Base-by-base conservation (phyloP, 2,329 filamentous ascomycete species). In the Penicillium rolfsii region DNA sequence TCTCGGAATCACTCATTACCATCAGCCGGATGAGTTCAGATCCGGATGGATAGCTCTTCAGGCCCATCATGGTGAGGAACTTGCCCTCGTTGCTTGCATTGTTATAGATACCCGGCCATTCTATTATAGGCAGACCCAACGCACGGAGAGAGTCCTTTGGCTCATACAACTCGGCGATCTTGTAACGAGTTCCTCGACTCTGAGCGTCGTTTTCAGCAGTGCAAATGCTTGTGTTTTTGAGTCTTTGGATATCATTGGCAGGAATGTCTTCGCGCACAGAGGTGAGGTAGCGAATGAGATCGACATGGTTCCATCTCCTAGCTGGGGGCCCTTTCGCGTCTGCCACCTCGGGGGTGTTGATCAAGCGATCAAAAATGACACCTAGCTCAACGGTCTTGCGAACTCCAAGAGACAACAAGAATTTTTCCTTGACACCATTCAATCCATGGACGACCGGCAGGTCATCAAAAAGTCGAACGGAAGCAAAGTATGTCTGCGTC, bases 381-480 rank as follows among this genome's bases (percentile, higher is more conserved):
- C 92, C 92, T 1, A 99, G 81, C 68, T 99, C 95, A 22, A 99
- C 89, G 0, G 95, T 99, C 79, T 98, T 98, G 61, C 95, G 88
- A 28, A 99, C 93, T 3, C 95, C 94, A 35, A 99, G 81, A 1
- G 91, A 86, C 2, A 85, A 80, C 46, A 99, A 78, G 63, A 99
- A 91, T 74, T 96, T 97, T 49, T 98, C 94, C 73, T 97, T 98
- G 12, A 97, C 85, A 35, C 88, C 86, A 43, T 89, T 87, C 46
- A 93, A 87, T 12, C 86, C 87, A 65, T 89, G 86, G 1, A 98
- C 87, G 12, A 89, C 88, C 0, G 95, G 93, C 16, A 99, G 81
- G 73, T 99, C 95, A 63, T 97, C 93, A 71, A 99, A 99, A 0
- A 99, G 81, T 74, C 92, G 95, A 40, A 99, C 95, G n/a, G 87